Evolutionary conservation across 768 basidiomycete genomes (phyloP), one percentile per base, ranked within the genome.

Genomic region (Terana coerulea): DNA sequence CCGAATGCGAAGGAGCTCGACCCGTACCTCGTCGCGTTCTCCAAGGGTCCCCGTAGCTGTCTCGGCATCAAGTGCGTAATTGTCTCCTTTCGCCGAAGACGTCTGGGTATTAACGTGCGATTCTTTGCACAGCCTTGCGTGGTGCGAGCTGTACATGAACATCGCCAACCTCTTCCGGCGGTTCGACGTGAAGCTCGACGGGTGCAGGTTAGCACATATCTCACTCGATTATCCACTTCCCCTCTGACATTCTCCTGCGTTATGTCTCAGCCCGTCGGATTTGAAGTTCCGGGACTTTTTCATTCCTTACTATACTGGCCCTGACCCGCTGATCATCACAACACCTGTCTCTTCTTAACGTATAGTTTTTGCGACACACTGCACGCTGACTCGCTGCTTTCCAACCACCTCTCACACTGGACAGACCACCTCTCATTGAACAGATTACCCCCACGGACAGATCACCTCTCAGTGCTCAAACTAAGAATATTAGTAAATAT

Each of bases 1-100:
- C 55, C 64, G 4, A 56, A 69, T 31, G 64, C 69, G 7, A 59
- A 61, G 12, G 63, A 69, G 15, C 67, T 76, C 25, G 74, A 75
- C 15, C 65, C 66, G 22, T 70, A 72, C 49, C 62, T 77, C 8
- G 72, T 74, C 5, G 56, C 70, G 14, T 75, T 78, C 55, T 72
- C 72, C 21, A 74, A 71, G 56, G 76, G 75, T 0, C 73, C 74
- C 5, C 59, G 76, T n/a, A 70, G 69, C 41, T 76, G 76, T 50
- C 51, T 75, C 5, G 75, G 74, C 10, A 69, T 75, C 21, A 75
- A 75, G 73, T 76, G 36, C 25, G 72, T 61, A 9, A 46, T 17
- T 22, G 26, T 40, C 21, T 21, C 19, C 17, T 47, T 26, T 5
- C 15, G 17, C 31, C 39, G 8, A 24, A 10, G 15, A 26, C 8